Base-by-base conservation (phyloP, 805 yeast species). In the Candida vartiovaarae region DNA sequence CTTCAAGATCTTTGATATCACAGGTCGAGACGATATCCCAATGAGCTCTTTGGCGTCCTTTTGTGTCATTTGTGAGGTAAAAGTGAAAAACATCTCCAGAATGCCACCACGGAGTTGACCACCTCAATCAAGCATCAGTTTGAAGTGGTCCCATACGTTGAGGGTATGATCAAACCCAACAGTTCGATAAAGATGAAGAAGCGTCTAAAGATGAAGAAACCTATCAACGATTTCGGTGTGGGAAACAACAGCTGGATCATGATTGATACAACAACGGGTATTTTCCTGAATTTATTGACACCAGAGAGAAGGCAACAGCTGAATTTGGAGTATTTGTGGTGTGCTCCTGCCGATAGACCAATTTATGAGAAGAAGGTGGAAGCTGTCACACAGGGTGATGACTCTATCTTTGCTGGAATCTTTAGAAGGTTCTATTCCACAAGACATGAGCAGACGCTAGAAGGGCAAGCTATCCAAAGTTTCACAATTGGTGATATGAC, bases 171-270 rank as follows among this genome's bases (percentile, higher is more conserved):
- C 3, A 82, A 82, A 32, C 66, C 75, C 7, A 77, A 79, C 34
- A 71, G 73, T 26, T 65, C 78, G 25, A 71, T 77, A 38, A 72
- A 71, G 45, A 68, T 69, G 44, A 72, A 68, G 45, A 72, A 76
- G 42, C 64, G 85, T 46, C 58, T 80, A 46, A 70, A 70, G 34
- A 70, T 69, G 11, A 73, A 74, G 11, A 67, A 72, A 41, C 71
- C 80, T 0, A 69, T 72, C 1, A 76, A 76, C 51, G 78, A 74
- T 43, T 80, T 75, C 53, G 84, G 85, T 11, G 50, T 64, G 4
- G 59, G 54, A 23, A 70, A 80, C 4, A 88, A 87, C 53, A 75
- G 85, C 26, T 90, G 98, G 98, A 78, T 86, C 24, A 78, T 86
- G 75, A 68, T 89, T 39, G 88, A 87, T 53, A 74, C 87, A 39